These are phyloP conservation scores for Sugiyamaella smithiae DNA, from an alignment of 805 yeast genomes.

Conservation along the genomic window DNA sequence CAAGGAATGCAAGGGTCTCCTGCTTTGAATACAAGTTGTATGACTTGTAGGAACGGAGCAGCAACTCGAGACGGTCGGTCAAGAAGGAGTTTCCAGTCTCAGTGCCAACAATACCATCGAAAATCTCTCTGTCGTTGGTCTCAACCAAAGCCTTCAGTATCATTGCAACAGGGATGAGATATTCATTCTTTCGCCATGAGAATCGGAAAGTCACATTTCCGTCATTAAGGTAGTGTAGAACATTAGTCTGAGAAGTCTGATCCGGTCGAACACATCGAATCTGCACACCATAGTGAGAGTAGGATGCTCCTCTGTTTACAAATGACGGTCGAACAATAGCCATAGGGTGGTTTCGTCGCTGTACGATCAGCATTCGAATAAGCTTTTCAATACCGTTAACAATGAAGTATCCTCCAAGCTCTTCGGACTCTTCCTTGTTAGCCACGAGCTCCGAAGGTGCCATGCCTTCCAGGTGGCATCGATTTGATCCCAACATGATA, in stretches of 20 bases:
- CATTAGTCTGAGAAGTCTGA: conserved; percentile 96
- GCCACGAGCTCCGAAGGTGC: conserved; percentile 79
- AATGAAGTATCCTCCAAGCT: conserved; percentile 92
- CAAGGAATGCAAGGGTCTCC: conserved; percentile 90
- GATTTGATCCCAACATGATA: conserved; percentile 82
- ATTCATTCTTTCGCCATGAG: conserved; percentile 96
- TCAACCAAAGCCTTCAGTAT: conserved; percentile 85
- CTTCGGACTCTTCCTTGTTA: conserved; percentile 87
- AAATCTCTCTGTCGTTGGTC: conserved; percentile 90
- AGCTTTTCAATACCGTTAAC: conserved; percentile 96
- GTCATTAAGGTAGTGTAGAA: conserved; percentile 90
- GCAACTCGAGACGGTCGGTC: conserved; percentile 94
- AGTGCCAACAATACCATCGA: conserved; percentile 92
- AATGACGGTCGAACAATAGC: conserved; percentile 94
- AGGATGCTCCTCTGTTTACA: conserved; percentile 88
- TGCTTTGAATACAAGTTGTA: conserved; percentile 75
- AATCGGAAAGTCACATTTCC: conserved; percentile 96
- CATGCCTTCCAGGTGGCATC: conserved; percentile 84
- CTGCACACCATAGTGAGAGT: conserved; percentile 88
- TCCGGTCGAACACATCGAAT: conserved; percentile 93
- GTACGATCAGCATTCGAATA: conserved; percentile 95
- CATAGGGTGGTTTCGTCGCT: conserved; percentile 97
- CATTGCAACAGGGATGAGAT: conserved; percentile 89
- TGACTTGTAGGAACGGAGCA: conserved; percentile 82
- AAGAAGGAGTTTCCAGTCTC: conserved; percentile 86